These are phyloP conservation scores for Circinella minor DNA, from an alignment of 371 early-diverging fungal genomes.

Conservation along the genomic window DNA sequence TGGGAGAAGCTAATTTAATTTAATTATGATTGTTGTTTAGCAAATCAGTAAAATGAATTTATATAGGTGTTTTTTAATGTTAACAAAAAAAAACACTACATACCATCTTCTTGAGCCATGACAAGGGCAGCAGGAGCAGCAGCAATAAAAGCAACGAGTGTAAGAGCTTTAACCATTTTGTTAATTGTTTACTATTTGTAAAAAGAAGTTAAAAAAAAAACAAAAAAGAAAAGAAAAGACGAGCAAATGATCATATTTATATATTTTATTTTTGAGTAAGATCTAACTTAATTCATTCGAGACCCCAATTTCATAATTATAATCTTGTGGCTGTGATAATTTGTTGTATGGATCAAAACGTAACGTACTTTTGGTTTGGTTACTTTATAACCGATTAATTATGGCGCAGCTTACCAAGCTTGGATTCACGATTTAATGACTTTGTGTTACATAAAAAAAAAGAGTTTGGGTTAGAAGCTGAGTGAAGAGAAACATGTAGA, in stretches of 20 bases:
- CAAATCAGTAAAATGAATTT: neutral
- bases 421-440: neutral
- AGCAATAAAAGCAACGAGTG: conserved; percentile 5
- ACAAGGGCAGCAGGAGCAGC: conserved; percentile 6
- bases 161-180: conserved; percentile 6
- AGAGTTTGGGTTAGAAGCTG: neutral
- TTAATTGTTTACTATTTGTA: neutral
- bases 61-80: too few relatives aligned
- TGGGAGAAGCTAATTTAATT: neutral
- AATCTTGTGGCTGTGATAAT: neutral
- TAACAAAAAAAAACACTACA: neutral
- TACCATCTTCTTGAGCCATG: conserved; percentile 10
- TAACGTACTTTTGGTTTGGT: neutral
- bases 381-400: neutral
- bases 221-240: neutral
- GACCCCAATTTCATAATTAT: neutral
- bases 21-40: too few relatives aligned
- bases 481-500: neutral
- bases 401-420: conserved; percentile 1
- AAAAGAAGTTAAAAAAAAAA: neutral
- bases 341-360: neutral
- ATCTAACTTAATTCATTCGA: neutral
- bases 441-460: neutral
- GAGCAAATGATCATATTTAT: neutral
- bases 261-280: neutral